Conservation (phyloP, 306 rosid genomes). For the Corylus americana region DNA sequence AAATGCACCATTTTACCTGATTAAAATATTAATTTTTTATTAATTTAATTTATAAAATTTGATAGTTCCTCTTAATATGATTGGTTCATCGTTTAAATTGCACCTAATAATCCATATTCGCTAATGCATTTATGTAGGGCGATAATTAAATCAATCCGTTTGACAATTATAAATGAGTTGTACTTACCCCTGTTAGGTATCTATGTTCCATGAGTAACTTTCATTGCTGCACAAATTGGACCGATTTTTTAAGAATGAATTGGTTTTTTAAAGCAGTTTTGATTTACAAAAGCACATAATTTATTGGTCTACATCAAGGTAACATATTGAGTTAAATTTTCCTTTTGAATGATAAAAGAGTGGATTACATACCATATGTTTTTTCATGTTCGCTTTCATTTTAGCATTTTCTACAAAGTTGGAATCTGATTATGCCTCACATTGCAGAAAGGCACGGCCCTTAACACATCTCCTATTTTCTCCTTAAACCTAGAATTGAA, state of each 20-base stretch:
- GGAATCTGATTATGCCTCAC: slow-evolving; percentile 54
- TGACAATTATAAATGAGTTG: too few species aligned
- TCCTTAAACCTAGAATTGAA: slow-evolving; percentile 90
- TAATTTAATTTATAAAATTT: too few species aligned
- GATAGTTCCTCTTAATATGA: too few species aligned
- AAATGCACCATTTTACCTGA: too few species aligned
- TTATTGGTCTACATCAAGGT: slow-evolving; percentile 21
- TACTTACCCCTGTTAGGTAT: too few species aligned
- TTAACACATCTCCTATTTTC: slow-evolving; percentile 67
- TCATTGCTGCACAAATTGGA: too few species aligned
- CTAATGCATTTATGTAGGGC: slow-evolving; percentile 1
- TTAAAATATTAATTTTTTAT: too few species aligned
- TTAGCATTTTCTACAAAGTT: slow-evolving; percentile 61
- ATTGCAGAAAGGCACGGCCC: slow-evolving; percentile 59
- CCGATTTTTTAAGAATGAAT: too few species aligned
- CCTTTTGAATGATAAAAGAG: slow-evolving; percentile 22
- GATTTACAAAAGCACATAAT: slow-evolving; percentile 20
- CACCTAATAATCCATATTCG: too few species aligned
- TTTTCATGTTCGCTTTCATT: slow-evolving; percentile 88
- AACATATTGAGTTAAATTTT: slow-evolving; percentile 20
- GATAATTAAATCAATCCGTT: too few species aligned
- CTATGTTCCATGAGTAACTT: too few species aligned
- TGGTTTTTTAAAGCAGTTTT: slow-evolving; percentile 11
- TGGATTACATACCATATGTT: slow-evolving; percentile 61
- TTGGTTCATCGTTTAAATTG: too few species aligned